These are phyloP conservation scores for Craterostigma plantagineum DNA, from an alignment of 257 asterid genomes.

Conservation along the genomic window DNA sequence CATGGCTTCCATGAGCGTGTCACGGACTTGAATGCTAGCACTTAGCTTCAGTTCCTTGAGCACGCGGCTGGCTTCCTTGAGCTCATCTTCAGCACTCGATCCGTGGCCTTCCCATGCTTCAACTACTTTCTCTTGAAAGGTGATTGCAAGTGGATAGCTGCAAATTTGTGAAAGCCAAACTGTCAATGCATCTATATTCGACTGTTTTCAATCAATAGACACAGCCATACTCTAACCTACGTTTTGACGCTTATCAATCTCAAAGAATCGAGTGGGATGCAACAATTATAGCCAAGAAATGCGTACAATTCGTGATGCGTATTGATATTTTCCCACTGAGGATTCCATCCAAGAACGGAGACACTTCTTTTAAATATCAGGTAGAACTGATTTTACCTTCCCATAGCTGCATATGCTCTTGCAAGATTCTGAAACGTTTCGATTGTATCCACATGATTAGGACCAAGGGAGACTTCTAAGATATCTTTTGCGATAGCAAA, in stretches of 20 bases:
- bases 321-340: not conserved
- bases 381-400: conserved; percentile 24
- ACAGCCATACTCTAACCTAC: not conserved
- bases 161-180: conserved; percentile 8
- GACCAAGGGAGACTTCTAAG: conserved; percentile 87
- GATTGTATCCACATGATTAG: conserved; percentile 69
- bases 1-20: conserved; percentile 31
- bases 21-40: conserved; percentile 23
- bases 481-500: conserved; percentile 81
- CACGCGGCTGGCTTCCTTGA: conserved; percentile 41
- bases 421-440: conserved; percentile 79
- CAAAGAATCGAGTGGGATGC: too few relatives aligned
- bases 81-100: conserved; percentile 52
- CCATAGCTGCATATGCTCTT: conserved; percentile 87
- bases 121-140: conserved; percentile 65
- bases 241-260: not conserved
- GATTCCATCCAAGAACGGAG: not conserved
- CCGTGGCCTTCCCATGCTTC: conserved; percentile 81
- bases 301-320: too few relatives aligned
- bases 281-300: too few relatives aligned
- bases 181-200: not conserved
- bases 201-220: too few relatives aligned
- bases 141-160: conserved; percentile 71
- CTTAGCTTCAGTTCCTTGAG: conserved; percentile 51
- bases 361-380: not conserved